A percentile compares a stretch with the other conserved stretches of the same genome.
Conservation (phyloP, 2,329 filamentous ascomycete species). For the Penicillium sp. region DNA sequence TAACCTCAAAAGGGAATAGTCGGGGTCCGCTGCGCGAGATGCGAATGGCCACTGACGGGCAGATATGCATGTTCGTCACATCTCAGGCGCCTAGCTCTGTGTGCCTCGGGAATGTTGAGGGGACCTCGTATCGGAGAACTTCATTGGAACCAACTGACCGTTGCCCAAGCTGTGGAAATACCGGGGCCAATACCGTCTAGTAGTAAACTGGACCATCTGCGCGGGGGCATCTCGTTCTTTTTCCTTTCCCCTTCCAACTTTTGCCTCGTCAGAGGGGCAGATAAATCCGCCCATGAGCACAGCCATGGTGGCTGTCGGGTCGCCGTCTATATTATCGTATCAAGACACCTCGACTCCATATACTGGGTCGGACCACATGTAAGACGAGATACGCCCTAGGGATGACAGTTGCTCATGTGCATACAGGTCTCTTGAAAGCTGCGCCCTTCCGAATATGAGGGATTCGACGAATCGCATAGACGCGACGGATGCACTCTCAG, state of each 20-base stretch:
- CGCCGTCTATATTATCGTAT: constrained; percentile 25
- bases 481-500: constrained; percentile 1
- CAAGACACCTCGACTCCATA: constrained; percentile 16
- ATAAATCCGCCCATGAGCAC: neutral
- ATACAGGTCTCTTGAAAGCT: constrained; percentile 14
- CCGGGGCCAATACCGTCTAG: constrained; percentile 1
- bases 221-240: constrained; percentile 3
- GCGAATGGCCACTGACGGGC: constrained; percentile 14
- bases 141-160: constrained; percentile 9
- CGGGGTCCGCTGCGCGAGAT: constrained; percentile 8
- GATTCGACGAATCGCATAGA: constrained; percentile 3
- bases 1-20: constrained; percentile 15
- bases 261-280: neutral
- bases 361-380: constrained; percentile 19
- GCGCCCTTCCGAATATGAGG: constrained; percentile 6
- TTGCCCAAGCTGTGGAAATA: neutral
- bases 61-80: constrained; percentile 20
- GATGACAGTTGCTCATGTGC: constrained; percentile 4
- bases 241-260: neutral
- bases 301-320: constrained; percentile 29
- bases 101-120: neutral
- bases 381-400: constrained; percentile 5
- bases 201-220: constrained; percentile 10
- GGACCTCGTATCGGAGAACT: constrained; percentile 9
- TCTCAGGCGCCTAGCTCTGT: constrained; percentile 17